Conservation (phyloP, 1,284 basidiomycete species). For the Cutaneotrichosporon spelunceum region DNA sequence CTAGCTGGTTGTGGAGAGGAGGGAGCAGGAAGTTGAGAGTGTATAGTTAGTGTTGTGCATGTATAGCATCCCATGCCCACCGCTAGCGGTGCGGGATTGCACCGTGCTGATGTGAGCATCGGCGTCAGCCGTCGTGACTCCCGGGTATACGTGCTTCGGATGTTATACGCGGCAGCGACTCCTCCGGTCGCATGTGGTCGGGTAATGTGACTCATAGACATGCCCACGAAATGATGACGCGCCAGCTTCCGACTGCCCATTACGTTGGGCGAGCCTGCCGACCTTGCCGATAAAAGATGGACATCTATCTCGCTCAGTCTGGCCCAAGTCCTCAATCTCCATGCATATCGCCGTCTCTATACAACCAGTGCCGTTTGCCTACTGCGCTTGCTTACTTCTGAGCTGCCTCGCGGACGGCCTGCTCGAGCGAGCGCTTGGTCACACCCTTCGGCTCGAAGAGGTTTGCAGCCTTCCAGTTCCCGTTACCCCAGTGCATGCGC, state of each 20-base stretch:
- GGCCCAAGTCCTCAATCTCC: neutral
- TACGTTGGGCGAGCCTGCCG: neutral
- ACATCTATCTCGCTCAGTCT: no score
- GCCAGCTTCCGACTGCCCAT: neutral
- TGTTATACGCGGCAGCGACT: no score
- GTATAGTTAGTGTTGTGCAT: neutral
- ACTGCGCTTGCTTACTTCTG: neutral
- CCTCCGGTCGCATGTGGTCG: neutral
- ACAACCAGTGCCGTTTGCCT: neutral
- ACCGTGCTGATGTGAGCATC: neutral
- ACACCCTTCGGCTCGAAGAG: constrained; percentile 9
- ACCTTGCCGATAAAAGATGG: neutral
- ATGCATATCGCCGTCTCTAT: neutral
- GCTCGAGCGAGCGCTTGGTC: constrained; percentile 1
- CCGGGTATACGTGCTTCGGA: no score
- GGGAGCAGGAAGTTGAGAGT: neutral
- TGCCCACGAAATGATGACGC: neutral
- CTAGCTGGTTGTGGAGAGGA: neutral
- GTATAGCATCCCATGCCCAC: neutral
- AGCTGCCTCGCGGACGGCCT: constrained; percentile 8
- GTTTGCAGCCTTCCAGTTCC: constrained; percentile 11
- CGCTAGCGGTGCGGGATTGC: neutral
- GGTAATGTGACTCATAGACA: neutral
- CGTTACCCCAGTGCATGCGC: constrained; percentile 18
- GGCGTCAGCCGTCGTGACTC: neutral